phyloP scores from a whole-genome alignment of 73 alveolate genomes.

The Durusdinium trenchii region DNA sequence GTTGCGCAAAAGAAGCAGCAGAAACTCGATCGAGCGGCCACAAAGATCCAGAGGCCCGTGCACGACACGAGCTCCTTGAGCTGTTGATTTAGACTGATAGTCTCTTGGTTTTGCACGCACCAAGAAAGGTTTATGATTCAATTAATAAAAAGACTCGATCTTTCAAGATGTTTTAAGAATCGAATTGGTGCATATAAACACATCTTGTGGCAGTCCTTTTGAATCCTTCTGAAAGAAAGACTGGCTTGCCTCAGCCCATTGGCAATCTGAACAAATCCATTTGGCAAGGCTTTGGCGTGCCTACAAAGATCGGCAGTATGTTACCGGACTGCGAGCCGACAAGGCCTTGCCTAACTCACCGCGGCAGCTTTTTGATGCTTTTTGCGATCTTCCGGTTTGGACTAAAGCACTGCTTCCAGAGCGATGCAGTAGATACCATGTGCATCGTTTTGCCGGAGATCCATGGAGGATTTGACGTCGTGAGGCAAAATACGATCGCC shows the following conservation, averaged over 20 bases:
- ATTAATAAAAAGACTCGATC: too few species aligned
- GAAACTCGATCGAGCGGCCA: conserved; percentile 58
- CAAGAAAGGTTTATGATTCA: too few species aligned
- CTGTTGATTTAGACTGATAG: too few species aligned
- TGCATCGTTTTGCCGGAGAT: neutral
- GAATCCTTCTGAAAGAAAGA: too few species aligned
- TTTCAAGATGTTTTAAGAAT: too few species aligned
- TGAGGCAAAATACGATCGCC: conserved; percentile 16
- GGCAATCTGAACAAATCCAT: too few species aligned
- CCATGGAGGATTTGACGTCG: neutral
- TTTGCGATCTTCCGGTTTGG: neutral
- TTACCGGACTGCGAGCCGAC: conserved; percentile 23
- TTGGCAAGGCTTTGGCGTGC: conserved; percentile 35
- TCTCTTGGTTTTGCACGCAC: too few species aligned
- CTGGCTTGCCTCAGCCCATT: too few species aligned
- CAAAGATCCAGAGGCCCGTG: conserved; percentile 65
- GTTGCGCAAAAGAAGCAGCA: conserved; percentile 70
- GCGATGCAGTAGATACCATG: neutral
- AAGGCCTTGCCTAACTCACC: too few species aligned
- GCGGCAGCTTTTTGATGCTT: neutral
- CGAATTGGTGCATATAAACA: too few species aligned
- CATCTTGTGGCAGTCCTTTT: too few species aligned
- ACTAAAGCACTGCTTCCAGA: neutral
- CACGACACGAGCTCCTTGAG: too few species aligned
- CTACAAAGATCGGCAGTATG: conserved; percentile 57